Evolutionary conservation across 192 early-diverging fungal species (phyloP), one percentile per base, ranked within the genome.

Genomic region (Kickxella alabastrina): DNA sequence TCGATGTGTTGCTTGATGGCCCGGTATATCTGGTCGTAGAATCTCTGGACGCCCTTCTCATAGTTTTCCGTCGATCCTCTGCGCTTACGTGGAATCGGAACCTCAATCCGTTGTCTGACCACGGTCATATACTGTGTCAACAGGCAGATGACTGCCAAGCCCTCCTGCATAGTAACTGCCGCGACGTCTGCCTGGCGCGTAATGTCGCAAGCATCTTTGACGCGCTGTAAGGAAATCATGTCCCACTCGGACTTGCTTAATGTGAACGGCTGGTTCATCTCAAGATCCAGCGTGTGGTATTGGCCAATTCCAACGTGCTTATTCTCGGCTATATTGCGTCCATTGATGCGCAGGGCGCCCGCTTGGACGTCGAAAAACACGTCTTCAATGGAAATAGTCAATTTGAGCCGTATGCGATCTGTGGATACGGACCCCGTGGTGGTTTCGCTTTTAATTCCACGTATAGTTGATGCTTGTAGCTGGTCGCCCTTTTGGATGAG

Each of bases 71-170:
- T 85, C 6, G 86, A 88, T 23, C 97, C 97, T 57, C 85, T 89
- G 48, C 94, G 80, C 56, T 97, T 99, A 40, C 89, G 79, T n/a
- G 94, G 95, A 24, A 99, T 86, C 3, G 87, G 82, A 7, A 80
- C 68, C 65, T 99, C 97, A 21, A 99, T 91, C 10, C 92, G 78
- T 65, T 95, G 93, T 17, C 90, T 80, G 7, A 96, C 91, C 44
- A 99, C 83, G 1, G 94, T 99, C 93, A 97, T 96, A 50, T 86
- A 86, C 59, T 93, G 81, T 6, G 94, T 99, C 32, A 99, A 44
- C 6, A 99, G 78, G 51, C 97, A 97, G 3, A 99, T 36, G 27
- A 94, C 92, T 3, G 97, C 97, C 26, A 97, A 66, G 0, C 95
- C 85, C 53, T 89, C 87, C 41, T 90, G 87, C 57, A 94, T 84